A percentile compares a stretch with the other conserved stretches of the same genome.
Conservation (phyloP, 23 red algal genomes). For the Agarophyton chilense region DNA sequence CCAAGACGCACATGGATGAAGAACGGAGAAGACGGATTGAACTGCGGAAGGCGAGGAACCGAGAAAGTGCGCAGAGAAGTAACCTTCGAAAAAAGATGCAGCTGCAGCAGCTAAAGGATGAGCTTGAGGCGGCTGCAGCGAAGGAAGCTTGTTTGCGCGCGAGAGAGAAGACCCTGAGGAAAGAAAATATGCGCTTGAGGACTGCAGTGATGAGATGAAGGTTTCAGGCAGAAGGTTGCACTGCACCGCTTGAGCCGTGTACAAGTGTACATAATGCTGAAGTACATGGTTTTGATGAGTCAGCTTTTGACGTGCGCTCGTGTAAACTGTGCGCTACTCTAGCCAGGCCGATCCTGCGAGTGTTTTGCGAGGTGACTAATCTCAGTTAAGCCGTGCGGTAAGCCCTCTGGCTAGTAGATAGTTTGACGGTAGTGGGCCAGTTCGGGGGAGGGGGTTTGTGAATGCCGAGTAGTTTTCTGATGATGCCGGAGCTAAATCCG, state of each 20-base stretch:
- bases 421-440: no score
- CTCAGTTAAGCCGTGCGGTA: no score
- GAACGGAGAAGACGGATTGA: slow-evolving; percentile 12
- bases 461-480: no score
- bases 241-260: neutral
- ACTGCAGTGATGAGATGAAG: slow-evolving; percentile 9
- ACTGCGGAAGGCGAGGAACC: slow-evolving; percentile 27
- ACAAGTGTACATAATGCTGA: neutral
- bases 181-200: slow-evolving; percentile 36
- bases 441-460: no score
- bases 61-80: slow-evolving; percentile 51
- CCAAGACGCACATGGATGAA: slow-evolving; percentile 5
- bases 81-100: slow-evolving; percentile 43
- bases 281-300: neutral
- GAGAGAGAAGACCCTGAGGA: slow-evolving; percentile 17
- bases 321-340: no score
- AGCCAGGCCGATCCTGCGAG: no score
- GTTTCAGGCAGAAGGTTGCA: neutral
- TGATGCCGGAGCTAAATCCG: no score
- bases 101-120: slow-evolving; percentile 23
- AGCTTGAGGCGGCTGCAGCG: neutral
- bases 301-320: no score
- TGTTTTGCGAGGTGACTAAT: no score
- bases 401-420: no score
- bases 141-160: slow-evolving; percentile 33